Evolutionary conservation across 2,329 filamentous ascomycete genomes (phyloP).

Genomic region (Fusarium sp.): DNA sequence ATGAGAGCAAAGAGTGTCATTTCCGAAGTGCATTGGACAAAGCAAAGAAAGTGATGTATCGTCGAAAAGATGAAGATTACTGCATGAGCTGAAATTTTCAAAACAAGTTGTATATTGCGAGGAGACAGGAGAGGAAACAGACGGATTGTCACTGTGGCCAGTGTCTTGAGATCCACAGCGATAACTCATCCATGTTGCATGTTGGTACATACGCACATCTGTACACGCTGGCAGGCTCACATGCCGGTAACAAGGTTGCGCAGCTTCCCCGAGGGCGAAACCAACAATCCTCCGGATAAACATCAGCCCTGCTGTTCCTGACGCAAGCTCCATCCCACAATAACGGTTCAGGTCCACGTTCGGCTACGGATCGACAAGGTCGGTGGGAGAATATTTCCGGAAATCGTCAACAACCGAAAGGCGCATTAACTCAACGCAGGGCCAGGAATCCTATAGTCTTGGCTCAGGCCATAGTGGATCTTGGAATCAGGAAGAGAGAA

Average conservation of each 20-base stretch:
- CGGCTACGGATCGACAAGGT: conserved; percentile 13
- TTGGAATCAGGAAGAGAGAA: conserved; percentile 4
- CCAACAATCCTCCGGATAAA: background rate
- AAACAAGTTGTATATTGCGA: background rate
- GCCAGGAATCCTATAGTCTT: conserved; percentile 5
- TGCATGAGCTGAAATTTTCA: background rate
- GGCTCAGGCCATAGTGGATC: conserved; percentile 9
- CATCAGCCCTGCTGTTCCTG: conserved; percentile 4
- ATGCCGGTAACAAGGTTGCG: background rate
- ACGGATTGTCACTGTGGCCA: background rate
- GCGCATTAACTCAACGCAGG: background rate
- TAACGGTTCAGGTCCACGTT: background rate
- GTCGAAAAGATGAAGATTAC: background rate
- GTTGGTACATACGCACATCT: background rate
- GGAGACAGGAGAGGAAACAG: background rate
- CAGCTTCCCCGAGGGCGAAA: background rate
- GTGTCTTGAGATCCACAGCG: background rate
- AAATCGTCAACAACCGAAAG: background rate
- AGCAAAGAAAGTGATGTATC: conserved; percentile 17
- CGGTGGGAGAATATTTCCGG: background rate
- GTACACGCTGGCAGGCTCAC: too few species aligned
- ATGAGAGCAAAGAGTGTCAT: background rate
- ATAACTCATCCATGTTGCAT: background rate
- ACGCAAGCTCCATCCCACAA: background rate
- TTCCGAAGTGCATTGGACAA: background rate